phyloP scores from a whole-genome alignment of 768 basidiomycete genomes.

The Tylopilus vinaceipallidus region DNA sequence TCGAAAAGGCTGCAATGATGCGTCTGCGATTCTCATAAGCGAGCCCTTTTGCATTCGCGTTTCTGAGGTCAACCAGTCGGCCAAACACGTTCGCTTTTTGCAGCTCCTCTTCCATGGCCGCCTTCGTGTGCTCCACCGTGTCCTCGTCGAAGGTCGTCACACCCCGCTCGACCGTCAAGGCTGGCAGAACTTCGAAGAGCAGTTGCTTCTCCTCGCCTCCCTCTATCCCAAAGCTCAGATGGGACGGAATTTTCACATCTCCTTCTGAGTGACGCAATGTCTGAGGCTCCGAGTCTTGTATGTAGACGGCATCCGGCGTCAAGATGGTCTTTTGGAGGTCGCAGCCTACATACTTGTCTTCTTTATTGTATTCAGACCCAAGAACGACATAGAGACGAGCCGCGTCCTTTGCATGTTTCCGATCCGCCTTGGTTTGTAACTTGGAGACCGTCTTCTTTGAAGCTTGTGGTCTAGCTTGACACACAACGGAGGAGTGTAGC shows the following conservation, averaged over 20 bases:
- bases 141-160: conserved; percentile 19
- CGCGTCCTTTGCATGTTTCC: conserved; percentile 36
- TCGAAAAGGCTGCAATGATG: conserved; percentile 78
- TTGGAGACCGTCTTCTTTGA: conserved; percentile 42
- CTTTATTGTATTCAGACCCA: conserved; percentile 65
- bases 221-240: conserved; percentile 67
- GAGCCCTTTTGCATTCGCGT: conserved; percentile 85
- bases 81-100: conserved; percentile 58
- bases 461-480: conserved; percentile 37
- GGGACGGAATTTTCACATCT: conserved; percentile 45
- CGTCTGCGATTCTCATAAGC: conserved; percentile 82
- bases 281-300: conserved; percentile 19
- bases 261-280: conserved; percentile 35
- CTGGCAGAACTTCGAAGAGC: conserved; percentile 68
- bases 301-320: conserved; percentile 46
- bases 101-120: conserved; percentile 36
- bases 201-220: conserved; percentile 48
- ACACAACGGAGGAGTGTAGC: conserved; percentile 50
- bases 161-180: conserved; percentile 40
- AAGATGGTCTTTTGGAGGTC: conserved; percentile 66
- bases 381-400: conserved; percentile 66
- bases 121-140: conserved; percentile 20
- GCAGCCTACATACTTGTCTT: conserved; percentile 63
- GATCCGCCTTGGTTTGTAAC: conserved; percentile 45
- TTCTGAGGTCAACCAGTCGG: conserved; percentile 75